A percentile compares a stretch with the other conserved stretches of the same genome.
Evolutionary conservation across 352 stramenopile species (phyloP).

Genomic region (Phytophthora citricola): DNA sequence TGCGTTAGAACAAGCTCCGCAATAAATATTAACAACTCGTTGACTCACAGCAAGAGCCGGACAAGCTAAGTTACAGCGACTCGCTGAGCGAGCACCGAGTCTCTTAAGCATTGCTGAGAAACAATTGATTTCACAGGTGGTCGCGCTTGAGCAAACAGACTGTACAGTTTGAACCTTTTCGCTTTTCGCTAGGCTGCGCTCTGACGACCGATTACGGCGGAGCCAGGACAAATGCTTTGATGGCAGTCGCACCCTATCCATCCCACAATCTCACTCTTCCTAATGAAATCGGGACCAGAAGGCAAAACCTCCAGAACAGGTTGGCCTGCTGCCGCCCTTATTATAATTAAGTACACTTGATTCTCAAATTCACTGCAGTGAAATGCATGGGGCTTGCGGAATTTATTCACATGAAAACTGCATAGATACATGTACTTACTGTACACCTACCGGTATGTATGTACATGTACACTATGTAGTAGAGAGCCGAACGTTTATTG

Average conservation of each 20-base stretch:
- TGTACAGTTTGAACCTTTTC: background rate
- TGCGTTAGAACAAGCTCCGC: too few species aligned
- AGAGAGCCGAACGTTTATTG: background rate
- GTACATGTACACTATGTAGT: background rate
- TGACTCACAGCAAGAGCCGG: too few species aligned
- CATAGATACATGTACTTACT: background rate
- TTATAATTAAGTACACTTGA: too few species aligned
- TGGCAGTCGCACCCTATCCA: slow-evolving; percentile 17
- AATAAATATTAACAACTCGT: background rate
- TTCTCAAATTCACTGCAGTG: too few species aligned
- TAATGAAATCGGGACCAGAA: slow-evolving; percentile 13
- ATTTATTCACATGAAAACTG: background rate
- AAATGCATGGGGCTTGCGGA: too few species aligned
- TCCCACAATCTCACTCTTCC: slow-evolving; percentile 10
- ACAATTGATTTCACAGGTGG: too few species aligned
- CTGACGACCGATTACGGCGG: slow-evolving; percentile 16
- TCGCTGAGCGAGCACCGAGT: too few species aligned
- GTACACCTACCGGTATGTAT: too few species aligned
- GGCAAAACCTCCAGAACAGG: background rate
- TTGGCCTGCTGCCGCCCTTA: too few species aligned
- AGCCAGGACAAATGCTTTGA: slow-evolving; percentile 21
- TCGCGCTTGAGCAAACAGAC: too few species aligned
- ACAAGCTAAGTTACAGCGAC: too few species aligned
- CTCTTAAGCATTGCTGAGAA: too few species aligned
- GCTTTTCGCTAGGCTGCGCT: slow-evolving; percentile 15